phyloP scores from a whole-genome alignment of 768 basidiomycete species.

The Boletus rex-veris region DNA sequence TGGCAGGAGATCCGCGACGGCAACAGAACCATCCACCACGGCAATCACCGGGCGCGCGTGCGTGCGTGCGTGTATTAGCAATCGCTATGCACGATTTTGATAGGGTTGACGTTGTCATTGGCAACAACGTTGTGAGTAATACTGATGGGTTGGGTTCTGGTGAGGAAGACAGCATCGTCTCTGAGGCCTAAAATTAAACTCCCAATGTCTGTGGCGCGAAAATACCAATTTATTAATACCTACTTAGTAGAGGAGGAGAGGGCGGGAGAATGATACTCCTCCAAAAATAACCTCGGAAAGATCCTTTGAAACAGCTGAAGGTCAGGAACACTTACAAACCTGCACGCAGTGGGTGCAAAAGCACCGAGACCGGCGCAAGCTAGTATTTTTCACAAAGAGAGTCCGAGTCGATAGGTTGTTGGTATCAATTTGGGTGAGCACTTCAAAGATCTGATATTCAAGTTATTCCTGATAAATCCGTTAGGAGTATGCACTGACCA shows the following conservation, averaged over 20 bases:
- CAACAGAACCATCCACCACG: not conserved
- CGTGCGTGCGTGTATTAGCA: not conserved
- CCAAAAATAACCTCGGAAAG: not conserved
- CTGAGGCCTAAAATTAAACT: slow-evolving; percentile 2
- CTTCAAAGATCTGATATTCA: too few relatives aligned
- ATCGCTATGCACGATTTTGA: not conserved
- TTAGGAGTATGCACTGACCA: too few relatives aligned
- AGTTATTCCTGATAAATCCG: too few relatives aligned
- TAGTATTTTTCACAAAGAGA: not conserved
- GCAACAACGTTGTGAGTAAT: slow-evolving; percentile 5
- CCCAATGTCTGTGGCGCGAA: not conserved
- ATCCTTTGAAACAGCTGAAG: not conserved
- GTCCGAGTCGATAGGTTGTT: not conserved
- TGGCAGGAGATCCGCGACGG: not conserved
- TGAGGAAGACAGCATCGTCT: too few relatives aligned
- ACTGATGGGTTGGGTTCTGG: not conserved
- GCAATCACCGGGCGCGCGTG: slow-evolving; percentile 11
- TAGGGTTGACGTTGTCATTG: slow-evolving; percentile 8
- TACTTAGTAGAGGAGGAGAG: not conserved
- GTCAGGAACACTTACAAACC: not conserved
- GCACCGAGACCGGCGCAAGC: not conserved
- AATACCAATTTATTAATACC: not conserved
- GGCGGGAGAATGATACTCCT: not conserved
- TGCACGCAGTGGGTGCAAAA: not conserved
- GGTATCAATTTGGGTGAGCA: too few relatives aligned